Evolutionary conservation across 2,329 filamentous ascomycete species (phyloP), one percentile per base, ranked within the genome.

Genomic region (Alternaria atra): DNA sequence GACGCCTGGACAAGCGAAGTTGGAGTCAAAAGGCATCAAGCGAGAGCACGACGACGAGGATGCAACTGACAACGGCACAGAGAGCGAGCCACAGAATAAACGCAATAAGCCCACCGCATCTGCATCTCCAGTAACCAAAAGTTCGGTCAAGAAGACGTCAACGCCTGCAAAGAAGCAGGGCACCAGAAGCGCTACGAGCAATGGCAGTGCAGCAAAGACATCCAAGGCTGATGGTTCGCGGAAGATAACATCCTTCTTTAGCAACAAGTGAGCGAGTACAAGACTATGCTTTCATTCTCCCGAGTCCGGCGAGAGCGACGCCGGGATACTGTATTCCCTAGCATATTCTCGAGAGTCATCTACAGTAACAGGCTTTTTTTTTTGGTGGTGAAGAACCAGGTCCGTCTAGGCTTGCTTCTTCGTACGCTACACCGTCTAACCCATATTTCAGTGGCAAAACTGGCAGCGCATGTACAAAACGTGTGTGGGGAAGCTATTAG

Each of bases 241-340:
- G 67, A 85, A 84, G 72, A 87, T 88, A 60, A 87, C 85, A 35
- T 84, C 77, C 70, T 87, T 87, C 73, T 87, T 88, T 72, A 79
- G 74, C 37, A 84, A 81, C 42, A 84, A 82, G 71, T 83, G 75
- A 77, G 46, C 43, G 48, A 20, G 20, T 20, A 20, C 20, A 20
- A 20, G 20, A 20, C 20, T 20, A 20, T 20, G 2, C 20, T 20
- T 20, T 20, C 20, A 20, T 20, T 20, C 20, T 20, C 20, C 20
- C 20, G 20, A 20, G 20, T 20, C 20, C 20, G 20, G 20, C 20
- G 20, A 20, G 20, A 20, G 20, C 20, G 20, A 20, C 2, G 20
- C 2, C 20, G 20, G 20, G 20, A 20, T 2, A 20, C 20, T 20
- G 20, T 20, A 20, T 20, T 2, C 2, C 20, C 20, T 20, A 20